phyloP scores from a whole-genome alignment of 495 filamentous ascomycete species.

The Neurospora sp. region DNA sequence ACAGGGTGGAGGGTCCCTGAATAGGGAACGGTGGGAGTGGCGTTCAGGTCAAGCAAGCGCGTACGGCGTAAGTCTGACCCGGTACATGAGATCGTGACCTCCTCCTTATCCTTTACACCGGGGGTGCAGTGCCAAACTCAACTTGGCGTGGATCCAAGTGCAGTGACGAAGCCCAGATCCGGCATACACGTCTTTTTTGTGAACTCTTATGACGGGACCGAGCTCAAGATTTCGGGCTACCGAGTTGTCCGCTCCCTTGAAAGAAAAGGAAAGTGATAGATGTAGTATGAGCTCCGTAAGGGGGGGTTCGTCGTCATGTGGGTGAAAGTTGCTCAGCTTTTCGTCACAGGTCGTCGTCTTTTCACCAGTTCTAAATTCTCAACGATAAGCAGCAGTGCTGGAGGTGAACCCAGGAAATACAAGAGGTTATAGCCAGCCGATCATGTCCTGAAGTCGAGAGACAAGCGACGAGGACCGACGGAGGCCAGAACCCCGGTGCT shows the following conservation, averaged over 20 bases:
- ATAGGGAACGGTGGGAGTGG: slow-evolving; percentile 13
- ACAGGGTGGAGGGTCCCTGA: not conserved
- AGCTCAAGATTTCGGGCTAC: not conserved
- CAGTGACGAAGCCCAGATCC: slow-evolving; percentile 9
- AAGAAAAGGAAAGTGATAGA: not conserved
- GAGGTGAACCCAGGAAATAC: not conserved
- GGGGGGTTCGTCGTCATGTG: not conserved
- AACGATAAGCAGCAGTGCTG: not conserved
- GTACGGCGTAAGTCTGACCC: slow-evolving; percentile 1
- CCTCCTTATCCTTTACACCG: not conserved
- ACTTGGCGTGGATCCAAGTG: slow-evolving; percentile 4
- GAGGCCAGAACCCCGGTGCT: not conserved
- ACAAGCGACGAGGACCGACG: not conserved
- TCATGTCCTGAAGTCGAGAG: not conserved
- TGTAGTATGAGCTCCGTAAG: not conserved
- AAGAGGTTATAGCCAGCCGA: not conserved
- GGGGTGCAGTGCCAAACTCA: not conserved
- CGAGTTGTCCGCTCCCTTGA: not conserved
- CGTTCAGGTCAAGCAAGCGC: slow-evolving; percentile 2
- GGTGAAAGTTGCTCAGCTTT: not conserved
- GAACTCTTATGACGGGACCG: not conserved
- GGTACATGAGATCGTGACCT: not conserved
- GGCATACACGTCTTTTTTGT: slow-evolving; percentile 8
- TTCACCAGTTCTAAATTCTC: not conserved
- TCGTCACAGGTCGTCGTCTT: not conserved